Base-by-base conservation (phyloP, 140 eudicot genomes). In the Ambrosia hybrid region DNA sequence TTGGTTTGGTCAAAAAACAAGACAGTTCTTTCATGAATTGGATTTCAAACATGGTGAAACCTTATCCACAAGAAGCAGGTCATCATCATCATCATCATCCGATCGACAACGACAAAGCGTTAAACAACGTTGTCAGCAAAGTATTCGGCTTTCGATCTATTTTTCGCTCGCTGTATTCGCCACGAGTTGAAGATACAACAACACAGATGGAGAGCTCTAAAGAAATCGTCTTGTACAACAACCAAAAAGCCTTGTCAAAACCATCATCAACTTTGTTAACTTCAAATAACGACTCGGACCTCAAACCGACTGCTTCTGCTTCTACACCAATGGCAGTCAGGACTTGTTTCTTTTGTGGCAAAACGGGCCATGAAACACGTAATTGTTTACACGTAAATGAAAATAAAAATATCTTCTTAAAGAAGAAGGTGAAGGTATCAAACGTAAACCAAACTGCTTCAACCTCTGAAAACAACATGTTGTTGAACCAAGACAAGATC, bases 11-110 rank as follows among this genome's bases (percentile, higher is more conserved):
- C 56, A 73, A 56, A 51, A 81, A 78, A 48, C 82, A 78, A 43
- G 86, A 83, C 66, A 87, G 90, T 82, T 90, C 97, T 30, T 90
- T 90, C 73, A 38, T 83, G 91, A 90, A 75, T 66, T 90, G 97
- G 97, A 90, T 90, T 49, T 83, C 95, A 6, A 87, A 83, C 81
- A 90, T 87, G 88, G 92, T 90, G 3, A 90, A 59, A 60, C 81
- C 76, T 4, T 6, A 21, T 58, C 74, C 67, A 43, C 79, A 75
- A 45, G 68, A 75, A 21, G 67, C 39, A 2, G 45, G 0, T 21
- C 57, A 67, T 4, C 71, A 37, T 17, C 65, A 37, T 17, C 65
- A 21, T 21, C 26, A 21, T 21, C 26, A 21, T 0, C 26, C 30
- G 9, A 34, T 52, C 36, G 30, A 69, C 39, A 71, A 81, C 63